Conservation (phyloP, 1,139 yeast genomes). For the Williopsis jadinii region DNA sequence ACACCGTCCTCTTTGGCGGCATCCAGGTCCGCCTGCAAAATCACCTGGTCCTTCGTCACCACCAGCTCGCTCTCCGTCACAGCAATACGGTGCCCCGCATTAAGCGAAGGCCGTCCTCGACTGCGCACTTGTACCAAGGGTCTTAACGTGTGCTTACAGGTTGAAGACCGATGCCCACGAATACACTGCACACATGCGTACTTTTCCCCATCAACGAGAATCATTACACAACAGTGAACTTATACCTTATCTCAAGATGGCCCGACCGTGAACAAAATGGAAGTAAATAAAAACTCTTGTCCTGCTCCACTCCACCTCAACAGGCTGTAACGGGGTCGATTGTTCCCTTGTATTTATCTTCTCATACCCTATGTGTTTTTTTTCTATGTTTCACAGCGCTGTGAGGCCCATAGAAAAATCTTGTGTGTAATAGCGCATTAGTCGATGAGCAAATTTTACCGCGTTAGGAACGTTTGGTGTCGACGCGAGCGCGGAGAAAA, state of each 20-base stretch:
- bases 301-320: too few relatives aligned
- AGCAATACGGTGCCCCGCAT: slow-evolving; percentile 44
- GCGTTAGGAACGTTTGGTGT: not conserved
- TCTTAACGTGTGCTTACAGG: slow-evolving; percentile 72
- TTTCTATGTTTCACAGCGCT: too few relatives aligned
- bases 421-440: not conserved
- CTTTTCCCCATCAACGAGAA: slow-evolving; percentile 77
- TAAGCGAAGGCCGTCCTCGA: slow-evolving; percentile 49
- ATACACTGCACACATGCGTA: slow-evolving; percentile 89
- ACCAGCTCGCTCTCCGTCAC: slow-evolving; percentile 26
- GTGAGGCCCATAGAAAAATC: not conserved
- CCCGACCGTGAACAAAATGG: too few relatives aligned
- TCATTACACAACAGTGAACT: slow-evolving; percentile 40
- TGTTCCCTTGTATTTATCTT: too few relatives aligned
- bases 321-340: too few relatives aligned
- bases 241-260: too few relatives aligned
- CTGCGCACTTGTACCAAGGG: slow-evolving; percentile 49
- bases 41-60: slow-evolving; percentile 12
- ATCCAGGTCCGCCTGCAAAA: slow-evolving; percentile 5
- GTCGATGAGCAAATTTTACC: slow-evolving; percentile 1
- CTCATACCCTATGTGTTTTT: too few relatives aligned
- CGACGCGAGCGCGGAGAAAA: too few relatives aligned
- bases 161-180: slow-evolving; percentile 87
- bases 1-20: not conserved
- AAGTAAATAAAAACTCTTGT: too few relatives aligned